Evolutionary conservation across 169 alveolate genomes (phyloP).

Genomic region (Plasmodium ovale): DNA sequence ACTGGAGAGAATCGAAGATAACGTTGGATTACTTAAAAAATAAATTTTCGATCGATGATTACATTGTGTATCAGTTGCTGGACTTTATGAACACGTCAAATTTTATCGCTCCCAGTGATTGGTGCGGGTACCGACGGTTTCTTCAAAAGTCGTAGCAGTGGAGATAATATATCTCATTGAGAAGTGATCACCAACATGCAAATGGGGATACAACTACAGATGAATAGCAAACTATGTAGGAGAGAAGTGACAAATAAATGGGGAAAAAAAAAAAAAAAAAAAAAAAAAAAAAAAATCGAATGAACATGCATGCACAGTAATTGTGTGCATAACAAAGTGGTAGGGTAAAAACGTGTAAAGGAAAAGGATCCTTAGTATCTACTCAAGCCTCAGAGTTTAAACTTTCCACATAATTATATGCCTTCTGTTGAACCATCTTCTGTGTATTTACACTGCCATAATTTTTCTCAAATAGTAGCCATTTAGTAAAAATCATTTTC

Average conservation of each 20-base stretch:
- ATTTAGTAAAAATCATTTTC: conserved; percentile 80
- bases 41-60: conserved; percentile 87
- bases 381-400: conserved; percentile 23
- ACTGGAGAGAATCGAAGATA: conserved; percentile 85
- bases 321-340: no score
- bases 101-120: conserved; percentile 87
- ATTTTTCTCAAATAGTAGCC: conserved; percentile 88
- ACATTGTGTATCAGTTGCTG: conserved; percentile 78
- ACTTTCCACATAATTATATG: conserved; percentile 85
- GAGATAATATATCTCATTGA: no score
- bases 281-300: not conserved
- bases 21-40: conserved; percentile 80
- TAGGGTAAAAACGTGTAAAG: not conserved
- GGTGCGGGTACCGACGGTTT: conserved; percentile 92
- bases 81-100: conserved; percentile 82
- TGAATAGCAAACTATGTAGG: no score
- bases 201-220: no score
- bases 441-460: conserved; percentile 84
- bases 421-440: conserved; percentile 86
- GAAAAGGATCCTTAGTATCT: not conserved
- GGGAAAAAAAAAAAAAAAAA: no score
- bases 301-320: no score
- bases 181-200: no score
- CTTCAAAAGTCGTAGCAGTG: conserved; percentile 88
- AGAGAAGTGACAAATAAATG: no score